phyloP scores from a whole-genome alignment of 371 early-diverging fungal species.

The Haplosporangium sp. region DNA sequence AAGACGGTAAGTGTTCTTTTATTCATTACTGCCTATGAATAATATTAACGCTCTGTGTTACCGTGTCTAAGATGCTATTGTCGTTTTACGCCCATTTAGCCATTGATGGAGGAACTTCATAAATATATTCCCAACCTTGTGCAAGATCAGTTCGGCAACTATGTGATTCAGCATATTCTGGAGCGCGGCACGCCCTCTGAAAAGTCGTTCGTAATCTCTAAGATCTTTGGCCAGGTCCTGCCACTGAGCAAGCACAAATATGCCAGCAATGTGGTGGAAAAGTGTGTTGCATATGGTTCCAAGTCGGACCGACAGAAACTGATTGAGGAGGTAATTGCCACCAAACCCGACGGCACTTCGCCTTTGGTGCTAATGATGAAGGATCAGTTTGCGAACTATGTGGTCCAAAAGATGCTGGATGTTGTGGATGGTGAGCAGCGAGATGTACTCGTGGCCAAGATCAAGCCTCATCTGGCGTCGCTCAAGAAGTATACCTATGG shows the following conservation, averaged over 20 bases:
- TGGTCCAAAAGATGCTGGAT: slow-evolving; percentile 99
- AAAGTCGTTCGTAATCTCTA: slow-evolving; percentile 86
- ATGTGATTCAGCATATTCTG: slow-evolving; percentile 99
- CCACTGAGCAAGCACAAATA: slow-evolving; percentile 98
- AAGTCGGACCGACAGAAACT: slow-evolving; percentile 64
- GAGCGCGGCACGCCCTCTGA: slow-evolving; percentile 92
- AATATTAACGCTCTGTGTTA: no score
- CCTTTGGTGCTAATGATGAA: slow-evolving; percentile 96
- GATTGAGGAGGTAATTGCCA: slow-evolving; percentile 86
- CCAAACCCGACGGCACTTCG: slow-evolving; percentile 66
- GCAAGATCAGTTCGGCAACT: slow-evolving; percentile 99
- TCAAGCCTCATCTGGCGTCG: slow-evolving; percentile 90
- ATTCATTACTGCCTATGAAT: not conserved
- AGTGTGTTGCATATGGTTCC: slow-evolving; percentile 61
- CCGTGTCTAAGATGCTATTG: not conserved
- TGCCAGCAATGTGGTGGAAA: slow-evolving; percentile 94
- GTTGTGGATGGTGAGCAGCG: slow-evolving; percentile 92
- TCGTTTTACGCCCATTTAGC: slow-evolving; percentile 55
- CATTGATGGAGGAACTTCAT: slow-evolving; percentile 94
- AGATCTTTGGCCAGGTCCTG: slow-evolving; percentile 91
- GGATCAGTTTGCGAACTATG: slow-evolving; percentile 99
- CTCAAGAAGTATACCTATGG: slow-evolving; percentile 97
- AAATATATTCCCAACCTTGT: slow-evolving; percentile 90
- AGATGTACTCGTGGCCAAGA: slow-evolving; percentile 85
- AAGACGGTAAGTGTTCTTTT: slow-evolving; percentile 71